phyloP scores from a whole-genome alignment of 495 filamentous ascomycete species.

The Aspergillus baeticus region DNA sequence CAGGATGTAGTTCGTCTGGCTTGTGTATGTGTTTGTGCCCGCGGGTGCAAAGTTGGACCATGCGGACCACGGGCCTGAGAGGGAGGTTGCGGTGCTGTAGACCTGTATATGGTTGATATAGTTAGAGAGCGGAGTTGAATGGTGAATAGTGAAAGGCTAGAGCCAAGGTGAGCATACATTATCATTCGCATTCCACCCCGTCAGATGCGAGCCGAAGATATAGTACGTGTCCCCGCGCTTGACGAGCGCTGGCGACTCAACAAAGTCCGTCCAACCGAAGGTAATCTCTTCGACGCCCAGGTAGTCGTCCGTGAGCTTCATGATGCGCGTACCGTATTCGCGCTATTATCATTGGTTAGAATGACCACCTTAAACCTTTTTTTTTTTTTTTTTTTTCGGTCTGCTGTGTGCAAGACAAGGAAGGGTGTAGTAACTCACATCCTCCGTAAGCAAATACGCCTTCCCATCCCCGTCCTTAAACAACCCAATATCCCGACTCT shows the following conservation, averaged over 20 bases:
- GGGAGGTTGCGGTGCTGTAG: constrained; percentile 31
- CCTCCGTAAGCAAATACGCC: constrained; percentile 63
- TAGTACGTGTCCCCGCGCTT: constrained; percentile 52
- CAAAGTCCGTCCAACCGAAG: constrained; percentile 37
- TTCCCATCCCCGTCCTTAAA: constrained; percentile 60
- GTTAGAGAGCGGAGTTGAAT: too few relatives aligned
- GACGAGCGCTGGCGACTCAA: constrained; percentile 46
- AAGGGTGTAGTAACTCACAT: constrained; percentile 40
- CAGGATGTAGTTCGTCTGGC: constrained; percentile 14
- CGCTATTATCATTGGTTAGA: constrained; percentile 1
- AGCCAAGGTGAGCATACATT: too few relatives aligned
- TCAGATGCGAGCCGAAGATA: constrained; percentile 50
- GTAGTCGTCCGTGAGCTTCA: constrained; percentile 14
- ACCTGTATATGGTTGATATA: background rate
- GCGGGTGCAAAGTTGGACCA: constrained; percentile 59
- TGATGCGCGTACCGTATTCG: constrained; percentile 14
- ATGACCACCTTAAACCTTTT: too few relatives aligned
- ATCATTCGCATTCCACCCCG: constrained; percentile 23
- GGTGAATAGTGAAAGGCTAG: too few relatives aligned
- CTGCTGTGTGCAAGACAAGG: too few relatives aligned
- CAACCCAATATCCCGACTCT: constrained; percentile 61
- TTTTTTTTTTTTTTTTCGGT: too few relatives aligned
- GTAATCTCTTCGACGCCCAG: constrained; percentile 34
- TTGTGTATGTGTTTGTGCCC: constrained; percentile 48
- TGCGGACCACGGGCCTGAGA: constrained; percentile 51